Evolutionary conservation across 1,139 yeast genomes (phyloP), one percentile per base, ranked within the genome.

Genomic region (Taphrina deformans): DNA sequence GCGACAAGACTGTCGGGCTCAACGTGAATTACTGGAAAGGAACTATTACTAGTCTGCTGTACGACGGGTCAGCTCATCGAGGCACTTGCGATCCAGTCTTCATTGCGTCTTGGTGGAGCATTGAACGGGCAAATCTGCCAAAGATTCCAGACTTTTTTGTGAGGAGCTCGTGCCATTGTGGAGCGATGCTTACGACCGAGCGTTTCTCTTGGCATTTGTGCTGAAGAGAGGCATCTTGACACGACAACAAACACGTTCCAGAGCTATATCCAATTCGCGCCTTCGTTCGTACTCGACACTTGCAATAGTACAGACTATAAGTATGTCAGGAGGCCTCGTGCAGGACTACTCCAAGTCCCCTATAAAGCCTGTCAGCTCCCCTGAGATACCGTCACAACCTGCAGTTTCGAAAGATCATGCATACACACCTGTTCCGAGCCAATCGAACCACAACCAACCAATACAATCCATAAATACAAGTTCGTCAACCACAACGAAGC

Each of bases 331-430:
- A 10, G 55, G 55, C 5, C 48, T 53, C 31, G 58, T 53, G 14
- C 58, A 53, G 35, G 58, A 53, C 40, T 53, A 53, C 33, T 53
- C 58, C 7, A 53, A 53, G 58, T 53, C 58, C 1, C 58, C 58
- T 4, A 53, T 53, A 46, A 53, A 53, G 48, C 52, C 52, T 2
- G 14, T 10, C 7, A 51, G n/a, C 48, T 44, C 48, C n/a, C 48
- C 48, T 44, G 41, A 38, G 7, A 7, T 44, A n/a, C 48, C 48
- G n/a, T 1, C 9, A 9, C n/a, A n/a, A n/a, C 27, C 24, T n/a
- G 18, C 27, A 10, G 10, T 27, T 9, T 12, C 27, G 4, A 2
- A 12, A 21, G 10, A 21, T 5, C 18, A n/a, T 23, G n/a, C 48
- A 21, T 44, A 44, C n/a, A 14, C 24, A 44, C 48, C 48, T 9